A percentile compares a stretch with the other conserved stretches of the same genome.
Evolutionary conservation across 2,329 filamentous ascomycete genomes (phyloP).

Genomic region (Cadophora sp.): DNA sequence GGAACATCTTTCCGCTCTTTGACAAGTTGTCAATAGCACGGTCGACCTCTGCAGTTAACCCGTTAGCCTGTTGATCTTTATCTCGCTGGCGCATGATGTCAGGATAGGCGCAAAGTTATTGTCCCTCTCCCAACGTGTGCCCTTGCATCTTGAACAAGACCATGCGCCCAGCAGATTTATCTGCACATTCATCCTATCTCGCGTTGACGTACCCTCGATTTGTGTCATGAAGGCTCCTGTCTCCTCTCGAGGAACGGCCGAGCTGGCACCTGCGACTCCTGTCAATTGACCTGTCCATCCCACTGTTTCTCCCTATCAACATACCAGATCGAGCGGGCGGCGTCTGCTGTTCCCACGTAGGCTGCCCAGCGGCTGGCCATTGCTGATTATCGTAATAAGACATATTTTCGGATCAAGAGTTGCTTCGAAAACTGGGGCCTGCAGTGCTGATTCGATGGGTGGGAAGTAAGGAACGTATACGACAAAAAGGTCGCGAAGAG

Average conservation of each 20-base stretch:
- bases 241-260: conserved; percentile 77
- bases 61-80: conserved; percentile 31
- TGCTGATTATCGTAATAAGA: conserved; percentile 74
- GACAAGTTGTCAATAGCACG: conserved; percentile 93
- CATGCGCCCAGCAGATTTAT: conserved; percentile 21
- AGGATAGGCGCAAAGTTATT: conserved; percentile 3
- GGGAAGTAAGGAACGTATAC: conserved; percentile 45
- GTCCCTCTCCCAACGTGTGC: conserved; percentile 2
- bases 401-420: conserved; percentile 53
- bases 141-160: conserved; percentile 24
- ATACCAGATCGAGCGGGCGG: conserved; percentile 76
- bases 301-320: conserved; percentile 36
- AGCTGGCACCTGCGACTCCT: conserved; percentile 69
- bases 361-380: conserved; percentile 64
- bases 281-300: conserved; percentile 38
- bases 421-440: conserved; percentile 45
- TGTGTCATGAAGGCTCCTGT: conserved; percentile 82
- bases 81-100: conserved; percentile 5
- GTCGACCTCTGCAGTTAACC: conserved; percentile 77
- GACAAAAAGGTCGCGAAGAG: conserved; percentile 39
- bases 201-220: conserved; percentile 77
- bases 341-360: conserved; percentile 75
- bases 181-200: conserved; percentile 14
- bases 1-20: conserved; percentile 95
- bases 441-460: conserved; percentile 40